A percentile compares a stretch with the other conserved stretches of the same genome.
phyloP scores from a whole-genome alignment of 805 yeast genomes.

The Saturnispora zaruensis region DNA sequence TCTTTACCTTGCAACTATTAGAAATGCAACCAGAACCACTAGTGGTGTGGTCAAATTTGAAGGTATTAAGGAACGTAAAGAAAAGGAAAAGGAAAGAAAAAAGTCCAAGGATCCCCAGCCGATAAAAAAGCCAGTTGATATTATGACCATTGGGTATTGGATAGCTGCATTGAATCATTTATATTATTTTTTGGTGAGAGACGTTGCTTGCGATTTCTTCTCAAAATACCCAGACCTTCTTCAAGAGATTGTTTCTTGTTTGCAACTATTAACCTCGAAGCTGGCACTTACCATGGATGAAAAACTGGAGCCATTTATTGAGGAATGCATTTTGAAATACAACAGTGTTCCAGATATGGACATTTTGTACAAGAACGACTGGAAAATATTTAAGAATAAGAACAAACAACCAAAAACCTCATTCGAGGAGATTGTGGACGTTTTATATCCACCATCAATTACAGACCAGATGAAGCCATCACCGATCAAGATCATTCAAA shows the following conservation, averaged over 20 bases:
- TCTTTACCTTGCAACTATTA: constrained; percentile 50
- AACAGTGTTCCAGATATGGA: constrained; percentile 78
- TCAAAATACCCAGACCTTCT: constrained; percentile 45
- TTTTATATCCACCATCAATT: constrained; percentile 79
- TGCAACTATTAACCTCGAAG: constrained; percentile 58
- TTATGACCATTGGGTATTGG: constrained; percentile 78
- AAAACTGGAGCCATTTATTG: constrained; percentile 47
- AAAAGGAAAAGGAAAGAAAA: constrained; percentile 12
- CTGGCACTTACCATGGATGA: constrained; percentile 58
- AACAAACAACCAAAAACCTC: constrained; percentile 30
- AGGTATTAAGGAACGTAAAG: constrained; percentile 19
- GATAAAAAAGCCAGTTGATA: constrained; percentile 36
- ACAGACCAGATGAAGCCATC: constrained; percentile 79
- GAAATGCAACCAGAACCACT: constrained; percentile 51
- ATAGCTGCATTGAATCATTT: constrained; percentile 69
- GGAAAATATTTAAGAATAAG: constrained; percentile 44
- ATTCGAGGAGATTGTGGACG: constrained; percentile 65
- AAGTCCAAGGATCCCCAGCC: constrained; percentile 11
- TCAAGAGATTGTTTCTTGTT: constrained; percentile 47
- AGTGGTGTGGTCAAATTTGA: constrained; percentile 42
- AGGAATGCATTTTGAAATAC: constrained; percentile 63
- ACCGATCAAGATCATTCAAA: constrained; percentile 76
- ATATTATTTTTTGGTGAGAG: constrained; percentile 68
- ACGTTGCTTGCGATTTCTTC: constrained; percentile 44
- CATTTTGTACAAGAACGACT: constrained; percentile 64